A percentile compares a stretch with the other conserved stretches of the same genome.
Evolutionary conservation across 257 asterid genomes (phyloP).

Genomic region (Salvia hispanica): DNA sequence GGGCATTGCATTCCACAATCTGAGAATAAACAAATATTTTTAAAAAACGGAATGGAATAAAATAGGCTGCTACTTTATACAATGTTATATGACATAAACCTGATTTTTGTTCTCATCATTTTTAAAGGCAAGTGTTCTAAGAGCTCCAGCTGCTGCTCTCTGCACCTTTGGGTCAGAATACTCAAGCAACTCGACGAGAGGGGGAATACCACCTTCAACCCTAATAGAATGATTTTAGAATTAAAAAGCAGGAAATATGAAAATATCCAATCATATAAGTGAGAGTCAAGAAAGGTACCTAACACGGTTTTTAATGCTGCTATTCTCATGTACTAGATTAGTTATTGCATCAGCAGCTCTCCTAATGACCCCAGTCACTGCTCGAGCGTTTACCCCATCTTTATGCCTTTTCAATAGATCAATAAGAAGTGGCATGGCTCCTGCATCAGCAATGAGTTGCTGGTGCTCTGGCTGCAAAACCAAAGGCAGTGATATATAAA

Average conservation of each 20-base stretch:
- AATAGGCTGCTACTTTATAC: conserved; percentile 1
- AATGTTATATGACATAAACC: conserved; percentile 39
- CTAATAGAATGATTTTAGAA: conserved; percentile 39
- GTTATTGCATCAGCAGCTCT: conserved; percentile 97
- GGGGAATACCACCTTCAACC: conserved; percentile 95
- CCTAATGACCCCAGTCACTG: conserved; percentile 75
- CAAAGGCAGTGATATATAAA: conserved; percentile 15
- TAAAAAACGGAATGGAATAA: not conserved
- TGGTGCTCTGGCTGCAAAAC: conserved; percentile 92
- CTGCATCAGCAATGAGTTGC: conserved; percentile 89
- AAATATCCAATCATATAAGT: conserved; percentile 8
- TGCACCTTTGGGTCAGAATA: conserved; percentile 92
- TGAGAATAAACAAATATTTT: conserved; percentile 40
- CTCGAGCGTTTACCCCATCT: conserved; percentile 58
- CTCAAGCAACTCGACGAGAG: conserved; percentile 93
- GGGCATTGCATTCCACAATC: conserved; percentile 96
- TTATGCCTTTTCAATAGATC: conserved; percentile 68
- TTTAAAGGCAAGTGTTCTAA: conserved; percentile 93
- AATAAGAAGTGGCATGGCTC: conserved; percentile 91
- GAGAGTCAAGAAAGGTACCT: conserved; percentile 49
- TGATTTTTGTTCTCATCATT: conserved; percentile 96
- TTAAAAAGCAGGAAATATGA: not conserved
- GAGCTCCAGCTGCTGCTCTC: conserved; percentile 98
- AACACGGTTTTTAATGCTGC: conserved; percentile 83
- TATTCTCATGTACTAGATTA: conserved; percentile 94